These are phyloP conservation scores for Fraxinus pennsylvanica DNA, from an alignment of 257 asterid genomes.

Conservation along the genomic window DNA sequence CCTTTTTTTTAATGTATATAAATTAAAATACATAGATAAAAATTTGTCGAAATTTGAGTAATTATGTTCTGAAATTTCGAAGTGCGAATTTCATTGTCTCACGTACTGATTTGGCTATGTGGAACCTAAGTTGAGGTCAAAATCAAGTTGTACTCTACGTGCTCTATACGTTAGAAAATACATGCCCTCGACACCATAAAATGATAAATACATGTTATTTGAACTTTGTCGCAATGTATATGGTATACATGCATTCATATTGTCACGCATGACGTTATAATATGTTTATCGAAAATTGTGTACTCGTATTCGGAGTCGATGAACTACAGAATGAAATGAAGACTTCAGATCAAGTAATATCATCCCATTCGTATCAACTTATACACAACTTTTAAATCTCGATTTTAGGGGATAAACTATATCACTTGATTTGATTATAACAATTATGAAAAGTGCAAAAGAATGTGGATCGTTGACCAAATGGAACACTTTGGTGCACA, in stretches of 20 bases:
- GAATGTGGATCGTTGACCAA: background rate
- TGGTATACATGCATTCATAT: no score
- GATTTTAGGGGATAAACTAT: background rate
- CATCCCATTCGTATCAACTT: no score
- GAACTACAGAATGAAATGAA: no score
- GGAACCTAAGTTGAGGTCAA: background rate
- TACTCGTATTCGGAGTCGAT: no score
- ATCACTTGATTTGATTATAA: conserved; percentile 7
- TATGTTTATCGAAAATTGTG: background rate
- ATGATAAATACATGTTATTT: no score
- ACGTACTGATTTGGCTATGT: conserved; percentile 28
- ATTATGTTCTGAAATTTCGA: background rate
- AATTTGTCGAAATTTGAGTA: background rate
- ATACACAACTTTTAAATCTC: background rate
- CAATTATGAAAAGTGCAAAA: background rate
- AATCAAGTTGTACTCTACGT: conserved; percentile 36
- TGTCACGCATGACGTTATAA: background rate
- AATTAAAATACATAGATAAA: background rate
- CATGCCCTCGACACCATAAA: background rate
- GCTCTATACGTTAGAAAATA: conserved; percentile 34
- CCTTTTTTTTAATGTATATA: no score
- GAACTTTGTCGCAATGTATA: no score
- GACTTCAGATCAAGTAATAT: no score
- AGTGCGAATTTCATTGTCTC: conserved; percentile 18
- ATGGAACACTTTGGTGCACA: background rate